Evolutionary conservation across 2,329 filamentous ascomycete genomes (phyloP).

Genomic region (Cercospora sojina): DNA sequence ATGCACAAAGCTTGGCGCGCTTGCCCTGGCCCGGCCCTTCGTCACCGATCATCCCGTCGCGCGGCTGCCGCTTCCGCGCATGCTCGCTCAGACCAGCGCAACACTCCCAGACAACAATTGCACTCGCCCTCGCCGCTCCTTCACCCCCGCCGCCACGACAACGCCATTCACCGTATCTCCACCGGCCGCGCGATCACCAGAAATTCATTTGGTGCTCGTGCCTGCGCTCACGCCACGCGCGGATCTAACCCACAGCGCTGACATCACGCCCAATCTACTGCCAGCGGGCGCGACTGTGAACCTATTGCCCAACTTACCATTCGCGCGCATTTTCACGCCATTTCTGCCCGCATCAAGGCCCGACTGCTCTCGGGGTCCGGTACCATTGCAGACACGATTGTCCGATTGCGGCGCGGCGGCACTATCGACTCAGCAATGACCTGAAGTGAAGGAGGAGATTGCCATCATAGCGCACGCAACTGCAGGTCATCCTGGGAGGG

Average conservation of each 20-base stretch:
- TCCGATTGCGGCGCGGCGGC: conserved; percentile 7
- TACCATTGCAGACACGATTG: not conserved
- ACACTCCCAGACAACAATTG: not conserved
- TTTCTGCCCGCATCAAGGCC: not conserved
- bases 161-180: not conserved
- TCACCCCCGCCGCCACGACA: not conserved
- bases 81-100: conserved; percentile 1
- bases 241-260: not conserved
- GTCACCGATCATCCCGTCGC: conserved; percentile 5
- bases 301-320: not conserved
- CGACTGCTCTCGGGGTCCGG: not conserved
- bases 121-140: conserved; percentile 1
- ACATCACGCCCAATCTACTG: conserved; percentile 6
- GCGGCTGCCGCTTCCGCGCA: not conserved
- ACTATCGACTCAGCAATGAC: conserved; percentile 26
- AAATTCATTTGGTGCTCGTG: not conserved
- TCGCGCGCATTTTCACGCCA: not conserved
- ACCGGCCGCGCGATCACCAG: not conserved
- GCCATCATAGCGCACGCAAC: conserved; percentile 33
- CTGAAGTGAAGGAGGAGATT: conserved; percentile 14
- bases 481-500: conserved; percentile 20
- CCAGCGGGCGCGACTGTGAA: conserved; percentile 2
- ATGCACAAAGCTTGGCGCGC: not conserved
- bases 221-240: not conserved
- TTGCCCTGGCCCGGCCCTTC: not conserved